A percentile compares a stretch with the other conserved stretches of the same genome.
These are phyloP conservation scores for Cornus suecica DNA, from an alignment of 148 eudicot genomes.

Conservation along the genomic window DNA sequence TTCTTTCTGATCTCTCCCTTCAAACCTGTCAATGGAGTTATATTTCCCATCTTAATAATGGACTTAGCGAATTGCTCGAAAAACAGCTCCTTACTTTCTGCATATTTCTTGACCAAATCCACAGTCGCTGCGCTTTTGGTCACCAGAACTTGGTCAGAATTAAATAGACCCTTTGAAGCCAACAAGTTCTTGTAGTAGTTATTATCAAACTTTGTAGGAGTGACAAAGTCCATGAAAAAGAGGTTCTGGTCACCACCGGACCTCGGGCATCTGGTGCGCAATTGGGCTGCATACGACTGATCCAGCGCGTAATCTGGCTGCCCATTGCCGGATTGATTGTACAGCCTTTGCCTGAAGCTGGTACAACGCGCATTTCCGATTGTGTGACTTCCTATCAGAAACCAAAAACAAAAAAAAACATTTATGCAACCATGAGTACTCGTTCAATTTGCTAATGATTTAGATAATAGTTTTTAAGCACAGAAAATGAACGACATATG, in stretches of 20 bases:
- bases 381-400: constrained; percentile 90
- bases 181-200: constrained; percentile 56
- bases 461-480: not conserved
- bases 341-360: constrained; percentile 90
- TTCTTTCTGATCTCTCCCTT: constrained; percentile 67
- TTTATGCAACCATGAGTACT: not conserved
- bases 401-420: not conserved
- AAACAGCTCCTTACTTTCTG: constrained; percentile 51
- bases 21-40: constrained; percentile 62
- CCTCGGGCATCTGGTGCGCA: constrained; percentile 62
- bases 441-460: not conserved
- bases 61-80: constrained; percentile 74
- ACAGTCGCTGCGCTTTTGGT: constrained; percentile 38
- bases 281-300: constrained; percentile 44
- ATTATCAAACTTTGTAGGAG: constrained; percentile 57
- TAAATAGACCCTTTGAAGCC: constrained; percentile 46
- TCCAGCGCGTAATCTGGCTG: constrained; percentile 49
- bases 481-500: too few relatives aligned
- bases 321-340: constrained; percentile 64
- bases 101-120: constrained; percentile 60
- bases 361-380: constrained; percentile 81
- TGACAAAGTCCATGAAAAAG: constrained; percentile 46
- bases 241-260: constrained; percentile 85
- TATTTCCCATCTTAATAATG: constrained; percentile 76
- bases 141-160: constrained; percentile 55